Base-by-base conservation (phyloP, 306 rosid genomes). In the Begonia peltatifolia region DNA sequence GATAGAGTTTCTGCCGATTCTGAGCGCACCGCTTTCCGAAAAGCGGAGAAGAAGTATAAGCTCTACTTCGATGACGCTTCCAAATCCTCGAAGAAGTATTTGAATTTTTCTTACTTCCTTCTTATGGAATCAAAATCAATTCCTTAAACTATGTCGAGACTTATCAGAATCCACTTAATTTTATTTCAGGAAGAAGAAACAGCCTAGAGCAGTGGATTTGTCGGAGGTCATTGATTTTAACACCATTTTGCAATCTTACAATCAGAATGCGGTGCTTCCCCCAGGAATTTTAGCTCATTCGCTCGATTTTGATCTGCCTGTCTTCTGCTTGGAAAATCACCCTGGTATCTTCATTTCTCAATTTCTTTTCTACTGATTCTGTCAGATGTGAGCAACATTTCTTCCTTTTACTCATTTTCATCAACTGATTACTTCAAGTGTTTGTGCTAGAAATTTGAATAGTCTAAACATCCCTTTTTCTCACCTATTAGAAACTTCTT, bases 31-130 rank as follows among this genome's bases (percentile, higher is more conserved):
- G 95, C 90, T 41, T 90, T 85, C 79, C 74, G 95, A 59, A 74
- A 67, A 72, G 80, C 95, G 1, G 97, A 90, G 78, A 90, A 90
- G 95, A 76, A 85, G 25, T 85, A 85, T 82, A 85, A 90, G 81
- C 83, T 90, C 43, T 90, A 82, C 60, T 90, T 76, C 70, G 87
- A 83, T 42, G 76, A 79, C 66, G 67, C 68, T 41, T 72, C 67
- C 69, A 74, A 65, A 63, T 67, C 71, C 46, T 68, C 77, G 48
- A 78, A 70, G 60, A 89, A 74, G 94, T 85, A 77, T 20, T 17
- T 36, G 15, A 10, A 12, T 6, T 18, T 66, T 38, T 30, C 9
- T 30, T 56, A 18, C 54, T 18, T 11, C 46, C 18, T 56, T 42
- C 5, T 46, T 14, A 41, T 14, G 22, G 11, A 3, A 6, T 50